Base-by-base conservation (phyloP, 805 yeast genomes). In the Ogataea zsoltii region DNA sequence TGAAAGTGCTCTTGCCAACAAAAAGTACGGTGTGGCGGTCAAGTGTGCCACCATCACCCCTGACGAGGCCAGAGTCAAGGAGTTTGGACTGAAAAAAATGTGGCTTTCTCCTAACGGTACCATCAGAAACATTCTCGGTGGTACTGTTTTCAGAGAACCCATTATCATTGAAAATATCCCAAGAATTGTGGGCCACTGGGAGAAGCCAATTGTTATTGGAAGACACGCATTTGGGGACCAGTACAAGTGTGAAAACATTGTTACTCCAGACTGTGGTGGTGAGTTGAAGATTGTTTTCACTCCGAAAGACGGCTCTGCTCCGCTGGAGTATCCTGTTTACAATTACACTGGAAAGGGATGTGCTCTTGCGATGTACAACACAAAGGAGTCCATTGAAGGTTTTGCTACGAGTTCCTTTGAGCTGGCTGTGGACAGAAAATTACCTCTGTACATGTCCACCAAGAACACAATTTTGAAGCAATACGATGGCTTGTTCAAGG, bases 31-130 rank as follows among this genome's bases (percentile, higher is more conserved):
- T 44, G 98, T 92, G 46, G 98, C 96, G 25, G 88, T 92, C 58
- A 92, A 92, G 73, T 92, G 98, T 74, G 98, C 98, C 46, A 92
- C 98, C 42, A 92, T 92, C 67, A 92, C 98, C n/a, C 97, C 98
- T 7, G 96, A 88, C 65, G 98, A 92, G 73, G 94, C 88, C 38
- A 82, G 98, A 61, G 97, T 92, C 42, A 74, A 87, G 68, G 98
- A 92, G 69, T 92, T 89, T 69, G 72, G 78, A 45, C 77, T 92
- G 68, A 90, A 92, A 74, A 86, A 90, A 68, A 92, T 92, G 98
- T 92, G 97, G 97, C 77, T 85, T 49, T 88, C 96, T 13, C 98
- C 98, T 53, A 92, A 92, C 70, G 98, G 98, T 49, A 92, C 98
- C 41, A 88, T 92, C 66, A 84, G 98, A 72, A 92, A 92, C 74